Base-by-base conservation (phyloP, 805 yeast genomes). In the Yamadazyma phyllophila region DNA sequence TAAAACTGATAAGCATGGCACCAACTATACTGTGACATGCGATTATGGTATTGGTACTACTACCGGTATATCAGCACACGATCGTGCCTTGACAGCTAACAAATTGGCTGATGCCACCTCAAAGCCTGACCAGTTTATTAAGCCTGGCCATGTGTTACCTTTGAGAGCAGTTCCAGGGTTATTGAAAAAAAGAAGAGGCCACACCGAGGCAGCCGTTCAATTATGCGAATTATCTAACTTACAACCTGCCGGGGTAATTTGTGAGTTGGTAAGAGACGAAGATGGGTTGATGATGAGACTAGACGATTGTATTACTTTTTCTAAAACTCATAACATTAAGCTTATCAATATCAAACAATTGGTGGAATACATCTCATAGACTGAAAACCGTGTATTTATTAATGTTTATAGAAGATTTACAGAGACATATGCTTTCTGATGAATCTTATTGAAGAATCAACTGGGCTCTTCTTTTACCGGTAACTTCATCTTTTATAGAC, bases 201-300 rank as follows among this genome's bases (percentile, higher is more conserved):
- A 94, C 63, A 94, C 99, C 9, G 99, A 94, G 69, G 98, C 99
- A 13, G 90, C 89, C 24, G 96, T 94, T 7, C 96, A 92, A 61
- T 74, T 94, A 52, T 83, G 96, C 61, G 69, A 71, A 58, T 73
- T 91, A 58, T 77, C 92, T 6, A 90, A 89, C 0, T 73, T 87
- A 55, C 79, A 80, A 51, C 96, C 94, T 1, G 99, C 89, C 1
- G 96, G 87, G 12, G 94, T 86, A 31, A 92, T 94, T 56, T 88
- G 98, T 65, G 99, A 94, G 70, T 73, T 94, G 55, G 98, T 94
- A 17, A 80, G 85, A 47, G 98, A 90, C 54, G 85, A 82, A 39
- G 98, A 94, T 59, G 99, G 99, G 0, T 73, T 85, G 52, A 94
- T 94, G 98, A 89, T 91, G 84, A 82, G 99, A 63, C 72, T 90